Evolutionary conservation across 1,139 yeast genomes (phyloP), one percentile per base, ranked within the genome.

Genomic region (Ogataea hybrid): DNA sequence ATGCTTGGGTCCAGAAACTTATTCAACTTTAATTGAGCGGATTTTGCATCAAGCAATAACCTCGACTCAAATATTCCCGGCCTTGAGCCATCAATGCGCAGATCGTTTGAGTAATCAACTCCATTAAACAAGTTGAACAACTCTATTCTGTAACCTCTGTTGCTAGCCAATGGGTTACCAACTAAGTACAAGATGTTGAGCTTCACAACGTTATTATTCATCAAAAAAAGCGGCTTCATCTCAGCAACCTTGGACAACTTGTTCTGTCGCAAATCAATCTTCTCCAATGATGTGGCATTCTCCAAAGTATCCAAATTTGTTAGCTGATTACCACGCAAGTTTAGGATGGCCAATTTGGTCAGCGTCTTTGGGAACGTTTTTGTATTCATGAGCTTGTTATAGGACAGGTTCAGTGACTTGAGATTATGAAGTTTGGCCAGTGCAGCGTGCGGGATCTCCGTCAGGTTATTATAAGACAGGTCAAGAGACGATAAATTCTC

Each of bases 61-160:
- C 82, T 75, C 37, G 77, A 70, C 59, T 80, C 86, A 58, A 80
- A 75, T 46, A 80, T 73, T 1, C 86, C 85, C 0, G 86, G 85
- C 44, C 73, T 62, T 8, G 82, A 75, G 42, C 81, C 85, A 56
- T 80, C 85, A 37, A 80, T 72, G 51, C 73, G 70, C 47, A 79
- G 59, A 16, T 59, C 58, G 46, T 75, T 77, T 29, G 67, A 65
- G 46, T 69, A 73, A 42, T 70, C 73, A 21, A 75, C 74, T 11
- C 82, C 82, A 51, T 79, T 76, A 44, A 68, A 67, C 23, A 64
- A 43, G 56, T 79, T 77, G 59, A 79, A 79, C 23, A 79, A 54
- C 36, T 79, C 83, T 23, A 71, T 68, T 46, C 84, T 58, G 50
- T 73, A 76, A 22, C 69, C 71, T 51, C 77, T 71, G 17, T 53